Evolutionary conservation across 169 alveolate species (phyloP).

Genomic region (Eimeria falciformis): DNA sequence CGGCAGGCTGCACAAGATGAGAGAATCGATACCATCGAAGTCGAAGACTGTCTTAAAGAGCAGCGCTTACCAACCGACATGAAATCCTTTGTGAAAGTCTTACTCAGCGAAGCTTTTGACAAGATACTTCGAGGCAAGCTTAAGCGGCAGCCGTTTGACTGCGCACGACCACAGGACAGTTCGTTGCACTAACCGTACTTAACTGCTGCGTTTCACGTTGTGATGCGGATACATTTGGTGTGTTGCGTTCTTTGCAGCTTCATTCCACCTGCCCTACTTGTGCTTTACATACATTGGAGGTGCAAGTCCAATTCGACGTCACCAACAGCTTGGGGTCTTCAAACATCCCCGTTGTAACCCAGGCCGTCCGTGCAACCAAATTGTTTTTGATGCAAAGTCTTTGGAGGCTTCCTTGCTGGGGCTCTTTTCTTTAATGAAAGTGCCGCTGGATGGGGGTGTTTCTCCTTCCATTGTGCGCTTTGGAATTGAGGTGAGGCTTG

Average conservation of each 20-base stretch:
- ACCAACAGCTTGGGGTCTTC: not conserved
- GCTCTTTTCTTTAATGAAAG: not conserved
- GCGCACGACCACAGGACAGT: too few species aligned
- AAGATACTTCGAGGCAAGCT: constrained; percentile 13
- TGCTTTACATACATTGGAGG: not conserved
- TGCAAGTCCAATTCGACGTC: not conserved
- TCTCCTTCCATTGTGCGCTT: not conserved
- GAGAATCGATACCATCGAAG: too few species aligned
- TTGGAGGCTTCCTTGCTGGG: not conserved
- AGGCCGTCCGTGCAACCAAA: not conserved
- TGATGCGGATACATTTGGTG: not conserved
- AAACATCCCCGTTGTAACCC: not conserved
- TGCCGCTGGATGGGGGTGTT: not conserved
- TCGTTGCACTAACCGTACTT: not conserved
- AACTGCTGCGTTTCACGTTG: not conserved
- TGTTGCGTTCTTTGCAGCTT: not conserved
- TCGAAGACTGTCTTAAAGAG: too few species aligned
- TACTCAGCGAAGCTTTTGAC: not conserved
- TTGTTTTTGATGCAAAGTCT: not conserved
- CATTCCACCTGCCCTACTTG: not conserved
- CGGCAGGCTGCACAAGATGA: too few species aligned
- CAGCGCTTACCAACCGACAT: too few species aligned
- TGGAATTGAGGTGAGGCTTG: not conserved
- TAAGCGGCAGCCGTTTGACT: too few species aligned
- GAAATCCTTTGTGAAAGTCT: too few species aligned